Percentiles rank a stretch among this genome's conserved stretches.
These are phyloP conservation scores for Piloderma croceum DNA, from an alignment of 768 basidiomycete genomes.

Conservation along the genomic window DNA sequence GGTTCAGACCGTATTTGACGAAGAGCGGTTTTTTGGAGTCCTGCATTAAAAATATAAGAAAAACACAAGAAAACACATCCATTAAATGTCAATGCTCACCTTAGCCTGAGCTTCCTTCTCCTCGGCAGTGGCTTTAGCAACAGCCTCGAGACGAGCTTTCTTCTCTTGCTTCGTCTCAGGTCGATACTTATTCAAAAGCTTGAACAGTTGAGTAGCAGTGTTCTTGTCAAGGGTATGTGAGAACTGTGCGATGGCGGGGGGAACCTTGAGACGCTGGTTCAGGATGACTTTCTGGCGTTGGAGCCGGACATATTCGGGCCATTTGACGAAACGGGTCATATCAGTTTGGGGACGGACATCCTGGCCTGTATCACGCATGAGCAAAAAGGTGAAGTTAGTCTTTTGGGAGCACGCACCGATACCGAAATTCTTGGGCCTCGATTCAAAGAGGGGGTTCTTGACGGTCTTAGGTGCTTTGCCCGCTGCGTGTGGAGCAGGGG, in stretches of 20 bases:
- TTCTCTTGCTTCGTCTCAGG: constrained; percentile 96
- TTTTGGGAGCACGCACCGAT: constrained; percentile 58
- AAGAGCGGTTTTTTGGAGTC: constrained; percentile 93
- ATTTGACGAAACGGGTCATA: constrained; percentile 96
- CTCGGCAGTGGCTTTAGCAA: constrained; percentile 73
- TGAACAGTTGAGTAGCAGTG: constrained; percentile 97
- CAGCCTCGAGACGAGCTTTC: constrained; percentile 82
- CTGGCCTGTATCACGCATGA: constrained; percentile 57
- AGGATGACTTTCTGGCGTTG: constrained; percentile 99
- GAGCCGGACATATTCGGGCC: constrained; percentile 98
- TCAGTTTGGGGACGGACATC: constrained; percentile 87
- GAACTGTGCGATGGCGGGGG: constrained; percentile 97
- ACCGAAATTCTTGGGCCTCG: constrained; percentile 87
- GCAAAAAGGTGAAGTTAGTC: too few species aligned
- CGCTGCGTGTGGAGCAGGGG: constrained; percentile 77
- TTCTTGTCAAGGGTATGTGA: constrained; percentile 98
- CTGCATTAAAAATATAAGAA: constrained; percentile 29
- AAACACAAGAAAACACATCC: background rate
- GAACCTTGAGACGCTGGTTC: constrained; percentile 95
- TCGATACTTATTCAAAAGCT: constrained; percentile 95
- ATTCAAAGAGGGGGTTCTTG: constrained; percentile 97
- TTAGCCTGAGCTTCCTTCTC: constrained; percentile 64
- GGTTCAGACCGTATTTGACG: constrained; percentile 96
- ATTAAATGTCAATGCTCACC: constrained; percentile 24
- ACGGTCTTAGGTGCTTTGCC: constrained; percentile 67